Evolutionary conservation across 2,329 filamentous ascomycete species (phyloP), one percentile per base, ranked within the genome.

Genomic region (Berkeleyomyces rouxiae): DNA sequence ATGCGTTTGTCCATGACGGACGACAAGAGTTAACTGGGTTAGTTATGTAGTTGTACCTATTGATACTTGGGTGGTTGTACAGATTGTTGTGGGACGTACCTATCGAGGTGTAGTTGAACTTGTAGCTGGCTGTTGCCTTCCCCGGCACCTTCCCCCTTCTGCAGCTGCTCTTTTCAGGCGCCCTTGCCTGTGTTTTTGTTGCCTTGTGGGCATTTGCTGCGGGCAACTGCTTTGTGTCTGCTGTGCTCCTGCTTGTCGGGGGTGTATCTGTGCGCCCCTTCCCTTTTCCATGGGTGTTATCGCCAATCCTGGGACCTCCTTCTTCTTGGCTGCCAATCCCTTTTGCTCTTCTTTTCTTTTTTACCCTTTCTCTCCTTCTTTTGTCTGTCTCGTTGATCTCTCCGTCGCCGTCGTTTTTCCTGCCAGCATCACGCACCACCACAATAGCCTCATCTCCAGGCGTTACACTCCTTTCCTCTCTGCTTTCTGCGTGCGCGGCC

Each of bases 381-480:
- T 58, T 64, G 49, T 63, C 47, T 64, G 46, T 62, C 63, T 64
- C 62, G 61, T 62, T 11, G 33, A 49, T 39, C n/a, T 49, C 61
- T 36, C 42, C 43, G 13, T 60, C 36, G 39, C 39, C 42, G 51
- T 53, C 49, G 39, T 58, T 42, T 16, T 43, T 58, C 40, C 67
- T 23, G 46, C 16, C n/a, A 11, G 40, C 59, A 53, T 43, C 46
- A 53, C 59, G 36, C 49, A 53, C 16, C 46, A 61, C n/a, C 49
- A 51, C 59, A 36, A 16, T 61, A 73, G 77, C 77, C 78, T 79
- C 78, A 77, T 76, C 39, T 78, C 77, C 78, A 73, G 80, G 79
- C 78, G 73, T 75, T 77, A 74, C 81, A 77, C 74, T 82, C 79
- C 69, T 81, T 81, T 76, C 70, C 68, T 71, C 73, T 67, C 51